Conservation (phyloP, 2,329 filamentous ascomycete genomes). For the Elsinoe australis region DNA sequence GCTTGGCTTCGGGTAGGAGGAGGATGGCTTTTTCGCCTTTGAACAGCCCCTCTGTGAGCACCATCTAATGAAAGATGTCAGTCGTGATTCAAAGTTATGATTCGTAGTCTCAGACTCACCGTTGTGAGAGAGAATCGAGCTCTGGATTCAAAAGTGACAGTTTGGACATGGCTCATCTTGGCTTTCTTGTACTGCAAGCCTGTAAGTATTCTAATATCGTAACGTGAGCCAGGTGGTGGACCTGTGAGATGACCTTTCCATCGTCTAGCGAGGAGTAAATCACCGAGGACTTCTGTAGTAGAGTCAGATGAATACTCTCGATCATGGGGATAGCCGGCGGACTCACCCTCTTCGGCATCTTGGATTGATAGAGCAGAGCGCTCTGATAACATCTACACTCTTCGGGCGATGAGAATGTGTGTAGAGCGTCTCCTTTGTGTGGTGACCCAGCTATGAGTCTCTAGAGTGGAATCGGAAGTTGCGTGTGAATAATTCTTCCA, state of each 20-base stretch:
- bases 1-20: constrained; percentile 15
- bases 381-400: no score
- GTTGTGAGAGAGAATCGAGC: not conserved
- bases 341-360: constrained; percentile 10
- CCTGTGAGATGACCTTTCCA: not conserved
- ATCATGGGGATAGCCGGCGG: no score
- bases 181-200: not conserved
- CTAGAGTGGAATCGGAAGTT: no score
- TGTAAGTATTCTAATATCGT: not conserved
- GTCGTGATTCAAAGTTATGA: not conserved
- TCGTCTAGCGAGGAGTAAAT: constrained; percentile 1
- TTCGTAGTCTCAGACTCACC: not conserved
- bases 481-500: no score
- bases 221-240: not conserved
- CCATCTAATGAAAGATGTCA: constrained; percentile 16
- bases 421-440: not conserved
- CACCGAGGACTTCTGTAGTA: not conserved
- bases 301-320: no score
- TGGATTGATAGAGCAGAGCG: not conserved
- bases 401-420: not conserved
- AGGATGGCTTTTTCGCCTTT: constrained; percentile 21
- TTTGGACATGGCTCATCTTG: not conserved
- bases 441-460: no score
- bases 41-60: constrained; percentile 20
- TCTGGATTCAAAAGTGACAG: not conserved